Evolutionary conservation across 164 flowering plant genomes (phyloP).

Genomic region (Umbilicus rupestris): DNA sequence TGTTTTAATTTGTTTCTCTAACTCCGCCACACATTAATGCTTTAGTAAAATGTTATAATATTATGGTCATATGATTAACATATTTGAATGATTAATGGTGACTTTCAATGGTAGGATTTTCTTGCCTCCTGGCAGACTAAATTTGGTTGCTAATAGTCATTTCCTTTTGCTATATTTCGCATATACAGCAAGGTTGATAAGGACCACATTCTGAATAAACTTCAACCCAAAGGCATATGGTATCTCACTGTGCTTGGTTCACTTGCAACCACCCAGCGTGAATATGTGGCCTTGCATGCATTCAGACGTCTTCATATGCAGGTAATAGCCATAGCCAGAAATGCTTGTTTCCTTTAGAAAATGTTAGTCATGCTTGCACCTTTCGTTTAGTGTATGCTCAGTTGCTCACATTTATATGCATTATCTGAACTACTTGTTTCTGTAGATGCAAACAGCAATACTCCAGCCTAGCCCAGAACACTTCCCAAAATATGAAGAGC

Average conservation of each 20-base stretch:
- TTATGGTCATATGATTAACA: too few species aligned
- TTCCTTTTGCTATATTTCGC: not conserved
- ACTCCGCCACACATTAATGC: too few species aligned
- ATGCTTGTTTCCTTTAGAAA: not conserved
- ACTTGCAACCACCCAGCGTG: constrained; percentile 94
- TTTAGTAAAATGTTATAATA: not conserved
- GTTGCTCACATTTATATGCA: not conserved
- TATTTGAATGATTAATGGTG: not conserved
- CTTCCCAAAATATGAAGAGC: constrained; percentile 90
- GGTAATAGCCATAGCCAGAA: constrained; percentile 23
- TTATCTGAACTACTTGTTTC: not conserved
- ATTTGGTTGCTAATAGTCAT: not conserved
- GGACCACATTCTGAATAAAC: constrained; percentile 69
- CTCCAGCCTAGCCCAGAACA: constrained; percentile 87
- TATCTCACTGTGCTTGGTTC: constrained; percentile 84
- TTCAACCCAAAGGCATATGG: constrained; percentile 64
- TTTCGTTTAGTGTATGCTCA: not conserved
- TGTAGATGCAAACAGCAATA: constrained; percentile 93
- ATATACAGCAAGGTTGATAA: constrained; percentile 48
- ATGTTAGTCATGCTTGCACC: not conserved
- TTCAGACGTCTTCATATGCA: constrained; percentile 81
- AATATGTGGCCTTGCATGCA: constrained; percentile 91
- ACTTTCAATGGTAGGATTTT: not conserved
- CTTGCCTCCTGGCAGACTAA: not conserved
- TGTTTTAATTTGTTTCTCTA: not conserved